phyloP scores from a whole-genome alignment of 1,284 basidiomycete species.

The Thelephora terrestris region DNA sequence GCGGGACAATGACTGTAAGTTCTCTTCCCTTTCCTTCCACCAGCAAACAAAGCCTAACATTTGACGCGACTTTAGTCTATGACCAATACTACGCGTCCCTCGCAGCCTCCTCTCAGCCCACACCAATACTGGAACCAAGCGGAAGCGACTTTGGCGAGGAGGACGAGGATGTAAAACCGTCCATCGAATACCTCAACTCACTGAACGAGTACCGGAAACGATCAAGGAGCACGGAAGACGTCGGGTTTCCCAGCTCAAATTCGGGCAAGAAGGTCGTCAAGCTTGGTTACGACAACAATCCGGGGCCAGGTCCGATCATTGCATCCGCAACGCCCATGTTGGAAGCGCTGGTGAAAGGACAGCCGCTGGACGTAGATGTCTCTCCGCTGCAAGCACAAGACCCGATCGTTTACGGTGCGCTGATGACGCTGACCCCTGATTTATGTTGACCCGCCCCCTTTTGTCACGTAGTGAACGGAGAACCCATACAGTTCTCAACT shows the following conservation, averaged over 20 bases:
- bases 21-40: background rate
- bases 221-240: conserved; percentile 54
- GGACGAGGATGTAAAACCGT: conserved; percentile 60
- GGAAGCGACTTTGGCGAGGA: conserved; percentile 39
- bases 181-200: conserved; percentile 52
- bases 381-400: conserved; percentile 29
- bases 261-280: background rate
- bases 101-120: conserved; percentile 49
- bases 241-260: conserved; percentile 20
- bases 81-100: conserved; percentile 73
- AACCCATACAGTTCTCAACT: conserved; percentile 53
- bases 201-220: conserved; percentile 62
- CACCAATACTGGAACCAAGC: conserved; percentile 31
- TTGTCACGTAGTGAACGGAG: conserved; percentile 49
- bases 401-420: conserved; percentile 56
- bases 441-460: background rate
- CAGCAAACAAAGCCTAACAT: background rate
- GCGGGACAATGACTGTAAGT: conserved; percentile 53
- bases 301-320: background rate
- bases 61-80: conserved; percentile 41
- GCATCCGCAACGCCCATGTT: background rate
- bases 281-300: background rate
- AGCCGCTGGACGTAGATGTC: conserved; percentile 10
- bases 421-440: conserved; percentile 1
- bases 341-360: conserved; percentile 8